These are phyloP conservation scores for Quercus engelmannii DNA, from an alignment of 306 rosid genomes.

Conservation along the genomic window DNA sequence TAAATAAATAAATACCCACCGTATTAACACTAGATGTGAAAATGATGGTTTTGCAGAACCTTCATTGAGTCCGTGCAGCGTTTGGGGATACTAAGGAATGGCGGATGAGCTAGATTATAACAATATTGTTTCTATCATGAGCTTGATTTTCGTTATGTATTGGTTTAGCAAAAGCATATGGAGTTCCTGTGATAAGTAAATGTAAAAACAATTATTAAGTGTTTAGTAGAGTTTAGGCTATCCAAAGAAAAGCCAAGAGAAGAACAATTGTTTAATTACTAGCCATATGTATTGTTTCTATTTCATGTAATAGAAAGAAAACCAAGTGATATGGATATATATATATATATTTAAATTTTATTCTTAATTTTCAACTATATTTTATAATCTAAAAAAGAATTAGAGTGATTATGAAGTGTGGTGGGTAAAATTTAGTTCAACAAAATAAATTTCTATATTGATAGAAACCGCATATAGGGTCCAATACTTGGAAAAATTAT, in stretches of 20 bases:
- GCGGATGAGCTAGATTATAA: constrained; percentile 1
- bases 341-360: background rate
- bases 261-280: background rate
- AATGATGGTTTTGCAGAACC: constrained; percentile 36
- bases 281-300: background rate
- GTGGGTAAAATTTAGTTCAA: too few relatives aligned
- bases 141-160: background rate
- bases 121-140: background rate
- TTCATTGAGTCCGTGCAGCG: constrained; percentile 32
- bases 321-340: background rate
- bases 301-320: background rate
- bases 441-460: too few relatives aligned
- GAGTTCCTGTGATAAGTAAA: background rate
- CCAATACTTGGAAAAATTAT: too few relatives aligned
- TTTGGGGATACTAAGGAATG: constrained; percentile 31
- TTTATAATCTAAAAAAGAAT: background rate
- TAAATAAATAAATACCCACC: background rate
- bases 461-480: too few relatives aligned
- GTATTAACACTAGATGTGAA: constrained; percentile 2
- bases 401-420: background rate
- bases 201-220: background rate
- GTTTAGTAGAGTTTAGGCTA: background rate
- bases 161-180: background rate
- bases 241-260: background rate
- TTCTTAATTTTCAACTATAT: background rate